phyloP scores from a whole-genome alignment of 768 basidiomycete species.

The Trametopsis cervina region DNA sequence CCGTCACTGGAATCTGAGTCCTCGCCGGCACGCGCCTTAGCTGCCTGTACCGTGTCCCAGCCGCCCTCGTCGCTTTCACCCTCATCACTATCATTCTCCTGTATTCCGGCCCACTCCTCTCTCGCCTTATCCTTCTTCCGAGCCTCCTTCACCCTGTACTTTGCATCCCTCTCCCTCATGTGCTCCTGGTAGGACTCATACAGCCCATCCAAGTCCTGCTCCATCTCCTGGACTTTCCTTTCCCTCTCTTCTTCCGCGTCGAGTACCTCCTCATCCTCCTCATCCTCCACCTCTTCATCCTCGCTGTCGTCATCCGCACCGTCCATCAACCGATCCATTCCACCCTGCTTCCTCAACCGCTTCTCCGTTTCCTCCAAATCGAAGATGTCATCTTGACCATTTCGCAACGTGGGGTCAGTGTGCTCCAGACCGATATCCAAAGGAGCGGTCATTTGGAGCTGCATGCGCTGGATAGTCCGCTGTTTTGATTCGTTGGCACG shows the following conservation, averaged over 20 bases:
- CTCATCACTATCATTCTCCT: slow-evolving; percentile 31
- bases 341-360: slow-evolving; percentile 33
- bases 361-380: slow-evolving; percentile 65
- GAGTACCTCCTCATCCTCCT: slow-evolving; percentile 36
- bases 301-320: slow-evolving; percentile 38
- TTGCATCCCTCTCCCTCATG: slow-evolving; percentile 77
- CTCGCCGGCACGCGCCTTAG: slow-evolving; percentile 40
- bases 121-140: slow-evolving; percentile 64
- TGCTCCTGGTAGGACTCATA: slow-evolving; percentile 84
- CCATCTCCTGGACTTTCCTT: slow-evolving; percentile 52
- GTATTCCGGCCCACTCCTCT: slow-evolving; percentile 81
- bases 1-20: slow-evolving; percentile 37
- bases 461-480: slow-evolving; percentile 88
- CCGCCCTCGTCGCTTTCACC: slow-evolving; percentile 47
- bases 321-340: slow-evolving; percentile 26
- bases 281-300: slow-evolving; percentile 33
- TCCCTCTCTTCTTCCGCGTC: slow-evolving; percentile 70
- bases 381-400: slow-evolving; percentile 84
- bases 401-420: slow-evolving; percentile 61
- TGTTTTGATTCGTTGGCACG: slow-evolving; percentile 84
- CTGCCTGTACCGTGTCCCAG: slow-evolving; percentile 59
- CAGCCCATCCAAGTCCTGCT: slow-evolving; percentile 81
- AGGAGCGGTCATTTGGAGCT: slow-evolving; percentile 97
- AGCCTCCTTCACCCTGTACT: slow-evolving; percentile 78
- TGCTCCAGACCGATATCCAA: slow-evolving; percentile 90